Evolutionary conservation across 1,284 basidiomycete species (phyloP), one percentile per base, ranked within the genome.

Genomic region (Garcileccinum viscosum): DNA sequence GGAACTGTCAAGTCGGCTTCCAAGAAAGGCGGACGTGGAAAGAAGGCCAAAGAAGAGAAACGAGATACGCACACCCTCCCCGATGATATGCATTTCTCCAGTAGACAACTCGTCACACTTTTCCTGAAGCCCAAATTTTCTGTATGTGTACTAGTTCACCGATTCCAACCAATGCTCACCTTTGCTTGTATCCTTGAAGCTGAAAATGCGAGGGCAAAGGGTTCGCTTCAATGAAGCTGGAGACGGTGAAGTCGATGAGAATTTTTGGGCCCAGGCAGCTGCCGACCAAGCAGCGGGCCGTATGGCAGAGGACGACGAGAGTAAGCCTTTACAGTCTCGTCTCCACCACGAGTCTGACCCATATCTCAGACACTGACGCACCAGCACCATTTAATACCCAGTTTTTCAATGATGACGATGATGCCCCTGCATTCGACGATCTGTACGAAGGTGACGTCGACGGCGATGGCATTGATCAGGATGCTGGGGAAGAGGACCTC

Each of bases 51-150:
- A 71, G 83, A 83, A 74, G 88, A 89, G 74, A 93, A 89, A 82
- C 90, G 88, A 56, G 90, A 93, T 68, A 90, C 95, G 69, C 93
- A 95, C 76, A 88, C 91, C 11, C 85, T 99, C 63, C 97, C 97
- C 2, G 96, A 98, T 75, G 97, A 99, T 80, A 98, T 97, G 91
- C 97, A 99, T 81, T 99, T 99, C 80, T 94, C 92, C 64, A 95
- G 92, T 76, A 87, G 91, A 72, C 94, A 97, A 76, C 87, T 99
- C 9, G 87, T 99, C 47, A 92, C 95, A 4, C 82, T 99, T 53
- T 99, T 99, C 86, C 83, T 98, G 76, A 99, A 99, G 82, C 97
- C 96, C 42, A 95, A 95, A 79, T 98, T 97, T 76, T 91, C 92
- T 68, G 95, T 97, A 78, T 71, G 89, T 84, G 32, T 70, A 63